A percentile compares a stretch with the other conserved stretches of the same genome.
phyloP scores from a whole-genome alignment of 352 stramenopile species.

The Phytophthora multivora region DNA sequence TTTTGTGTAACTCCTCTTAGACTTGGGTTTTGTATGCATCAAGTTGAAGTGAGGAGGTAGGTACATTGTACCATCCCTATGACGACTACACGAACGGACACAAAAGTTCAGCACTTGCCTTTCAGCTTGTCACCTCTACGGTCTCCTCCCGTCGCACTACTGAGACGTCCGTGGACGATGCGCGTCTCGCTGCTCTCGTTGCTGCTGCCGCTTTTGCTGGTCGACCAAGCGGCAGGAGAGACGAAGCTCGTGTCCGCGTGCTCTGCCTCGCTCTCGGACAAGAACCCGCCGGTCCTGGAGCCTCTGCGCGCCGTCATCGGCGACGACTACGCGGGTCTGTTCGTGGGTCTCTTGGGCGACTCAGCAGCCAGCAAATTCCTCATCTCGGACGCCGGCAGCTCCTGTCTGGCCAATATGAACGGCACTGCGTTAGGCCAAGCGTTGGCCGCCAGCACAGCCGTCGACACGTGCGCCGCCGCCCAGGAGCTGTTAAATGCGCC shows the following conservation, averaged over 20 bases:
- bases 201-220: constrained; percentile 18
- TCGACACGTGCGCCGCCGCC: constrained; percentile 41
- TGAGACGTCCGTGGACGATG: constrained; percentile 4
- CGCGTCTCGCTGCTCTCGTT: constrained; percentile 4
- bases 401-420: constrained; percentile 69
- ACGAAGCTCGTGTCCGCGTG: constrained; percentile 36
- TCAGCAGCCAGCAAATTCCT: constrained; percentile 43
- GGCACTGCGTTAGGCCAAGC: constrained; percentile 46
- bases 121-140: too few species aligned
- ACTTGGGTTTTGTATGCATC: neutral
- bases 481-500: constrained; percentile 42
- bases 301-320: constrained; percentile 32
- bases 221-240: constrained; percentile 16
- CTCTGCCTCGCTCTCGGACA: constrained; percentile 31
- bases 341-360: constrained; percentile 36
- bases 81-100: neutral
- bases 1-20: neutral
- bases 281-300: constrained; percentile 32
- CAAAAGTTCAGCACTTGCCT: neutral
- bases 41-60: neutral
- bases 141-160: constrained; percentile 4
- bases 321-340: constrained; percentile 20
- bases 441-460: constrained; percentile 38
- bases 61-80: neutral
- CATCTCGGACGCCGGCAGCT: constrained; percentile 44